These are phyloP conservation scores for Populus euphratica DNA, from an alignment of 345 rosid genomes.

Conservation along the genomic window DNA sequence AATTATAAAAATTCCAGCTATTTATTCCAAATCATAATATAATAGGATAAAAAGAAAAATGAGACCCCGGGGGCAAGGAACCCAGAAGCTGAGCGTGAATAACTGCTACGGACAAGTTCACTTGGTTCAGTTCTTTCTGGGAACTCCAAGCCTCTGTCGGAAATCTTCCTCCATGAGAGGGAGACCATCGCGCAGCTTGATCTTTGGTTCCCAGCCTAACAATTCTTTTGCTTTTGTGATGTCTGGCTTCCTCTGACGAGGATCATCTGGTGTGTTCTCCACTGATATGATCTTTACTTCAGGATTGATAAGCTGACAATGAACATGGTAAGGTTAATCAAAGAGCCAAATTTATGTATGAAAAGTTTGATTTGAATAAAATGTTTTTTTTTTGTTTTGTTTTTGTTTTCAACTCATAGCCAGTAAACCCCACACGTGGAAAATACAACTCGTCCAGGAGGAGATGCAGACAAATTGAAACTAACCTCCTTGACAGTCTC, in stretches of 20 bases:
- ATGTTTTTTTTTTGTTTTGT: background rate
- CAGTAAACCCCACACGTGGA: background rate
- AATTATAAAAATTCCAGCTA: no score
- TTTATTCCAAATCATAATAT: no score
- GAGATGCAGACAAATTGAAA: background rate
- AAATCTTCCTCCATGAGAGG: constrained; percentile 96
- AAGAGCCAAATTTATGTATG: background rate
- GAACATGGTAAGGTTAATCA: background rate
- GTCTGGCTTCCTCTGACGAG: constrained; percentile 87
- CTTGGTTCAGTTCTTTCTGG: constrained; percentile 38
- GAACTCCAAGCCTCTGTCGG: constrained; percentile 64
- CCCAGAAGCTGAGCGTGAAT: background rate
- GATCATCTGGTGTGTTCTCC: constrained; percentile 96
- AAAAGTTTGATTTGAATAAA: background rate
- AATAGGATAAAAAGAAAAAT: background rate
- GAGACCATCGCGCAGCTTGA: constrained; percentile 82
- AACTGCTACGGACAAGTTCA: background rate
- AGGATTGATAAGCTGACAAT: constrained; percentile 68
- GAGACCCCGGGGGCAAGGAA: background rate
- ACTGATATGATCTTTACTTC: constrained; percentile 61
- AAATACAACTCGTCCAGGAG: background rate
- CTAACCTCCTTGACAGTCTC: constrained; percentile 86
- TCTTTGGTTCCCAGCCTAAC: constrained; percentile 89
- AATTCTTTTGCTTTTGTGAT: constrained; percentile 76
- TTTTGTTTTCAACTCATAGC: background rate